phyloP scores from a whole-genome alignment of 176 grass and related monocot genomes.

The Hsuehochloa calcarea region DNA sequence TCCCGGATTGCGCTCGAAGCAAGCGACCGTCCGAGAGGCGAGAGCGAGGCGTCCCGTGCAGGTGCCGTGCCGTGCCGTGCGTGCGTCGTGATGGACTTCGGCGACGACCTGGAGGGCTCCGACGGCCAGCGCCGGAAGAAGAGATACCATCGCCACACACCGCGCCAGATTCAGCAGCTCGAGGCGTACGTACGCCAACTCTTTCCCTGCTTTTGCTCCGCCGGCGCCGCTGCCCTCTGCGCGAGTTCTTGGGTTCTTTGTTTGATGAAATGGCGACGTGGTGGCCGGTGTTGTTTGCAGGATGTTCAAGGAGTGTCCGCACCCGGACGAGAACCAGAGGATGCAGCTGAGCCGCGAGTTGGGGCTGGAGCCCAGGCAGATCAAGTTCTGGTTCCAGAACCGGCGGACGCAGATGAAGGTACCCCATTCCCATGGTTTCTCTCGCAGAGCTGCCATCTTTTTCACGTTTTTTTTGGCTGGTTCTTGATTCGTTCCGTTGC shows the following conservation, averaged over 20 bases:
- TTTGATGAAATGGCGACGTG: not conserved
- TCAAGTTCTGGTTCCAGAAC: conserved; percentile 99
- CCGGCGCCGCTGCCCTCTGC: not conserved
- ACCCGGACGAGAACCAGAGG: conserved; percentile 96
- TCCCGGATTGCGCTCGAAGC: conserved; percentile 14
- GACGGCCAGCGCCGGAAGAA: conserved; percentile 78
- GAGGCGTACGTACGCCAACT: conserved; percentile 55
- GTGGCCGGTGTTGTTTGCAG: conserved; percentile 15
- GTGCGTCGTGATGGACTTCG: conserved; percentile 63
- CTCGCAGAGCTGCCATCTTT: not conserved
- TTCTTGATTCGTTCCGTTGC: not conserved
- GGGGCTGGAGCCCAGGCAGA: conserved; percentile 81
- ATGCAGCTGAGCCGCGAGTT: conserved; percentile 88
- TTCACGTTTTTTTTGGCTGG: not conserved
- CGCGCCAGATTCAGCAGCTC: conserved; percentile 92
- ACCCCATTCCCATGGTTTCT: not conserved
- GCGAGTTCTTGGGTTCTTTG: not conserved
- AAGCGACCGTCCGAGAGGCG: not conserved
- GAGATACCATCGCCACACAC: conserved; percentile 93
- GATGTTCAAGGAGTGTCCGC: conserved; percentile 95
- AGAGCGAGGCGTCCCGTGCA: not conserved
- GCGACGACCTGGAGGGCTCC: conserved; percentile 53
- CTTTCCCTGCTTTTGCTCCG: not conserved
- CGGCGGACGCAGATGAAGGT: conserved; percentile 96
- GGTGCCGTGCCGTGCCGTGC: not conserved